Evolutionary conservation across 805 yeast species (phyloP), one percentile per base, ranked within the genome.

Genomic region (Kodamaea nitidulidarum): DNA sequence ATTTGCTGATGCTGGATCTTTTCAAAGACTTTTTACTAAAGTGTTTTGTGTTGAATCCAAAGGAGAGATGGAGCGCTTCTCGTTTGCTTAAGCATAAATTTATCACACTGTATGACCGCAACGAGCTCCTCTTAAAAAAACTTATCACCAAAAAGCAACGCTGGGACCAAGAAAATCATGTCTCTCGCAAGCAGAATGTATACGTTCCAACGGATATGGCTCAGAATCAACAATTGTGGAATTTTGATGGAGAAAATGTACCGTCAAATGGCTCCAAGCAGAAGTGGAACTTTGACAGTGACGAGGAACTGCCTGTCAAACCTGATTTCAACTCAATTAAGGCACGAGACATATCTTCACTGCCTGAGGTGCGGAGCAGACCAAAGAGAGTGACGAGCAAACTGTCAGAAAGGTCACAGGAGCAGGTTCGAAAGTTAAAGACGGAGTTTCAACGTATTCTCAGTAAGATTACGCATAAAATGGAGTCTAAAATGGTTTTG

Each of bases 101-200:
- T 36, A 58, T 67, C 2, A 48, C 55, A 4, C 50, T 51, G 22
- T 40, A 47, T 27, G 40, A 45, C 2, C 32, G 47, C 4, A 36
- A 37, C 2, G 48, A 44, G 7, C 36, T 38, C 14, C 32, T 45
- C 7, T 38, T 67, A 14, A 60, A 61, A 36, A 45, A 51, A 32
- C 46, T 67, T 12, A 62, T 67, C 18, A 61, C 69, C 1, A 53
- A 54, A 10, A 68, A 65, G 40, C 58, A 55, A 29, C 40, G 56
- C 18, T 66, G 71, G 70, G 69, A 66, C 46, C 65, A 62, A 41
- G 68, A 62, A 2, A 57, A 67, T 42, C 66, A 61, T 45, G 50
- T 59, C 8, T 25, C 49, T 9, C 55, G 59, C 38, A 49, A 51
- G 5, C 62, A 58, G 17, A 56, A 61, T 26, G 58, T 57, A 38